A percentile compares a stretch with the other conserved stretches of the same genome.
These are phyloP conservation scores for Drechslerella dactyloides DNA, from an alignment of 2,329 filamentous ascomycete genomes.

Conservation along the genomic window DNA sequence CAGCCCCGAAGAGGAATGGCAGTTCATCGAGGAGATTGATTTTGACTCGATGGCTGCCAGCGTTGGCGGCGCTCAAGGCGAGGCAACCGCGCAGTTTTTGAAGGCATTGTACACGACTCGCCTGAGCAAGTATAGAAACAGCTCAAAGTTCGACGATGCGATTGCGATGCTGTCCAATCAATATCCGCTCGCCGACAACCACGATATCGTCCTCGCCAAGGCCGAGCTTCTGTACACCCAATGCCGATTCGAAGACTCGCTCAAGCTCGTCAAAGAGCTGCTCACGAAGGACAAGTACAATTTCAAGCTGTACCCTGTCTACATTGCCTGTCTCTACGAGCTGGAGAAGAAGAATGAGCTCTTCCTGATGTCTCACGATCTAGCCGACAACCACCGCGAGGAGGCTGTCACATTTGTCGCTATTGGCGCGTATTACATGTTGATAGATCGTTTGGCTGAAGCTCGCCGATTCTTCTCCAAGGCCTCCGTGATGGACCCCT, in stretches of 20 bases:
- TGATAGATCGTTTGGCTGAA: constrained; percentile 87
- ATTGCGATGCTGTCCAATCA: constrained; percentile 91
- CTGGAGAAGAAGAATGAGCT: constrained; percentile 84
- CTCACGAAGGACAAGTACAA: constrained; percentile 86
- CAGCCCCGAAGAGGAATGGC: constrained; percentile 85
- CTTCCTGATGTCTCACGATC: constrained; percentile 88
- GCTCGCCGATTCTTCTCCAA: constrained; percentile 96
- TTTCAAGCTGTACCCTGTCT: constrained; percentile 84
- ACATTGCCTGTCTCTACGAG: constrained; percentile 89
- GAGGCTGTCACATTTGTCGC: constrained; percentile 93
- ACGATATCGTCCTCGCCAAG: constrained; percentile 86
- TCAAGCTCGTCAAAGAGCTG: constrained; percentile 82
- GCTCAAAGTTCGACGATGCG: constrained; percentile 78
- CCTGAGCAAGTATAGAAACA: constrained; percentile 92
- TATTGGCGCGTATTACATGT: constrained; percentile 92
- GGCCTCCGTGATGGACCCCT: constrained; percentile 94
- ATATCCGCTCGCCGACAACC: constrained; percentile 83
- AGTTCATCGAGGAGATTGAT: constrained; percentile 84
- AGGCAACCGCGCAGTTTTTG: constrained; percentile 91
- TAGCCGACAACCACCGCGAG: constrained; percentile 88
- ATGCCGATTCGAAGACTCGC: constrained; percentile 86
- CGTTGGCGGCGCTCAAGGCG: constrained; percentile 57
- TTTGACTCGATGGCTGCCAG: constrained; percentile 81
- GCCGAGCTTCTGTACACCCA: constrained; percentile 93
- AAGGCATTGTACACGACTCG: constrained; percentile 96